phyloP scores from a whole-genome alignment of 306 rosid genomes.

The Malus fusca region DNA sequence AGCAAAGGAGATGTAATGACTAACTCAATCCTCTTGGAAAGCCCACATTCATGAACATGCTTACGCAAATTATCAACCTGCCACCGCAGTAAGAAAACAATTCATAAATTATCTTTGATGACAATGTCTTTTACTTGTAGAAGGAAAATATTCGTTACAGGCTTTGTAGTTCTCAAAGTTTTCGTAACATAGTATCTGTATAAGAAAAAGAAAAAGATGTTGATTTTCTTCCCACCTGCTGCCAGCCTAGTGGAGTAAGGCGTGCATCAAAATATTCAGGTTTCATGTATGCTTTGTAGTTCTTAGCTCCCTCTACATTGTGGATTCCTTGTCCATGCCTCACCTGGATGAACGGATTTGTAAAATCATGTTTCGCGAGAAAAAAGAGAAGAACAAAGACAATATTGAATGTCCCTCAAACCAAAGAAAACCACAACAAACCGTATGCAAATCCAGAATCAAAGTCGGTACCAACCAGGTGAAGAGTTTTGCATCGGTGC shows the following conservation, averaged over 20 bases:
- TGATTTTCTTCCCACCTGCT: slow-evolving; percentile 33
- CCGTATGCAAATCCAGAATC: slow-evolving; percentile 3
- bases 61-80: slow-evolving; percentile 51
- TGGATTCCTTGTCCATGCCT: slow-evolving; percentile 57
- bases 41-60: slow-evolving; percentile 39
- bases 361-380: slow-evolving; percentile 21
- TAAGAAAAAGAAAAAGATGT: neutral
- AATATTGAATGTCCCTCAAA: slow-evolving; percentile 28
- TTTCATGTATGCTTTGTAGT: slow-evolving; percentile 36
- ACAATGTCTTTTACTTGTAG: neutral
- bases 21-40: slow-evolving; percentile 39
- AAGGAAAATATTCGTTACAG: neutral
- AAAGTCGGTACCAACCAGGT: slow-evolving; percentile 35
- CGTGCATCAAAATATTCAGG: slow-evolving; percentile 48
- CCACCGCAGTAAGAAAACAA: neutral
- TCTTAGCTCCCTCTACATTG: slow-evolving; percentile 49
- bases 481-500: slow-evolving; percentile 48
- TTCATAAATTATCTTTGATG: neutral
- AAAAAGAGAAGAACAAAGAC: slow-evolving; percentile 22
- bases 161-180: neutral
- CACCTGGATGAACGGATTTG: slow-evolving; percentile 43
- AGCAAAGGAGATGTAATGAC: slow-evolving; percentile 41
- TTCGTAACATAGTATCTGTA: neutral
- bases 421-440: slow-evolving; percentile 7
- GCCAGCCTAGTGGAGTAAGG: slow-evolving; percentile 48